Conservation (phyloP, 768 basidiomycete species). For the Collybiopsis luxurians region DNA sequence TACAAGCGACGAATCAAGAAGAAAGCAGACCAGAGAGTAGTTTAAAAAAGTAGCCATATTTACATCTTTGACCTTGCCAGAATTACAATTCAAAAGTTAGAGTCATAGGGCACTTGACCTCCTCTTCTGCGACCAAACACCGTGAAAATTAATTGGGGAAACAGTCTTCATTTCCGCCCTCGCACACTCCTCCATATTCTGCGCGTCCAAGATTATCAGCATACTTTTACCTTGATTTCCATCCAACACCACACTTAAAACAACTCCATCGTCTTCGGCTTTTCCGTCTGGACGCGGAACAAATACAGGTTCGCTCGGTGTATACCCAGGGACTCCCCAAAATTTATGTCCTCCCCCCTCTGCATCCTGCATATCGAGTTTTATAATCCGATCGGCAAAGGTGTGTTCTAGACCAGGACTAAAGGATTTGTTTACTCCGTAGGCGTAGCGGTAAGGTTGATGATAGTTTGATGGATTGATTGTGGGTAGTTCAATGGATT, state of each 20-base stretch:
- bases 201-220: conserved; percentile 33
- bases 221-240: conserved; percentile 27
- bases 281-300: conserved; percentile 25
- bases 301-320: conserved; percentile 35
- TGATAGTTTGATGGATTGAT: conserved; percentile 29
- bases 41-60: too few relatives aligned
- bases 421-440: conserved; percentile 25
- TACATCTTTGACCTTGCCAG: too few relatives aligned
- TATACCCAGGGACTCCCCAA: conserved; percentile 27
- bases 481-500: conserved; percentile 28
- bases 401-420: conserved; percentile 16
- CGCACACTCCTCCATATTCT: conserved; percentile 31
- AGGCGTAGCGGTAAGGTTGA: conserved; percentile 29
- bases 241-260: conserved; percentile 34
- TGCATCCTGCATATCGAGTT: conserved; percentile 27
- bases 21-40: too few relatives aligned
- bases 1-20: too few relatives aligned
- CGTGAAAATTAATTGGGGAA: conserved; percentile 36
- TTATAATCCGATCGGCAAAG: conserved; percentile 33
- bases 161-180: conserved; percentile 30
- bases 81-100: too few relatives aligned
- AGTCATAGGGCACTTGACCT: too few relatives aligned
- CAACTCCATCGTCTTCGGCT: conserved; percentile 33
- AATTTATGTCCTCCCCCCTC: conserved; percentile 11
- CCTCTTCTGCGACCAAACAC: conserved; percentile 7